Percentiles rank a stretch among this genome's conserved stretches.
These are phyloP conservation scores for Handroanthus guayacan DNA, from an alignment of 257 asterid genomes.

Conservation along the genomic window DNA sequence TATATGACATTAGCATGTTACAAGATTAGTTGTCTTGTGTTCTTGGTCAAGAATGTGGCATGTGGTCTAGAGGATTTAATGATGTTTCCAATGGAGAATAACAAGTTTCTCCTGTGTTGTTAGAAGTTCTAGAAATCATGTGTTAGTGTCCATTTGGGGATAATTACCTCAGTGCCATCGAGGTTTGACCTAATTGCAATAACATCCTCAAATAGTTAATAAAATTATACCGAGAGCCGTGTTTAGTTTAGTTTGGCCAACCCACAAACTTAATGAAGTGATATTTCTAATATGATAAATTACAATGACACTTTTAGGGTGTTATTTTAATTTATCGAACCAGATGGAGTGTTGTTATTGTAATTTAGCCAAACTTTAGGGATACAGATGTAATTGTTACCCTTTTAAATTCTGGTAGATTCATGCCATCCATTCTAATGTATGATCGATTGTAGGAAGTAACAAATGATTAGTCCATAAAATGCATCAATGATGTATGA, in stretches of 20 bases:
- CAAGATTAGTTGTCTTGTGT: conserved; percentile 10
- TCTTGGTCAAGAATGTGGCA: conserved; percentile 21
- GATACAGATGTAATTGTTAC: too few relatives aligned
- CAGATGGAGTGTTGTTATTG: too few relatives aligned
- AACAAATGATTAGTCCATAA: not conserved
- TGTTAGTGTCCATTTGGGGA: not conserved
- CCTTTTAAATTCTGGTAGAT: not conserved
- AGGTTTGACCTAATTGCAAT: too few relatives aligned
- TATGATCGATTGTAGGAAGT: not conserved
- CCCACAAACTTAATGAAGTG: too few relatives aligned
- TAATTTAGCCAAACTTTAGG: too few relatives aligned
- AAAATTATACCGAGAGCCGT: too few relatives aligned
- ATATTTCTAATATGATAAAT: too few relatives aligned
- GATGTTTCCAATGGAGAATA: conserved; percentile 9
- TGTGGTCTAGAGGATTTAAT: conserved; percentile 8
- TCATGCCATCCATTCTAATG: not conserved
- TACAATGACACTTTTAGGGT: too few relatives aligned
- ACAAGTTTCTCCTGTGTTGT: not conserved
- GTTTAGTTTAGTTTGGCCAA: too few relatives aligned
- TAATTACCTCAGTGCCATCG: too few relatives aligned
- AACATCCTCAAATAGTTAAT: too few relatives aligned
- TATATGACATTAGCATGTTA: conserved; percentile 32
- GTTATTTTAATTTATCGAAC: too few relatives aligned
- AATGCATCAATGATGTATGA: not conserved
- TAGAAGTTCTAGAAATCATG: not conserved